Base-by-base conservation (phyloP, 2,329 filamentous ascomycete genomes). In the Fusarium neocosmosporiellum region DNA sequence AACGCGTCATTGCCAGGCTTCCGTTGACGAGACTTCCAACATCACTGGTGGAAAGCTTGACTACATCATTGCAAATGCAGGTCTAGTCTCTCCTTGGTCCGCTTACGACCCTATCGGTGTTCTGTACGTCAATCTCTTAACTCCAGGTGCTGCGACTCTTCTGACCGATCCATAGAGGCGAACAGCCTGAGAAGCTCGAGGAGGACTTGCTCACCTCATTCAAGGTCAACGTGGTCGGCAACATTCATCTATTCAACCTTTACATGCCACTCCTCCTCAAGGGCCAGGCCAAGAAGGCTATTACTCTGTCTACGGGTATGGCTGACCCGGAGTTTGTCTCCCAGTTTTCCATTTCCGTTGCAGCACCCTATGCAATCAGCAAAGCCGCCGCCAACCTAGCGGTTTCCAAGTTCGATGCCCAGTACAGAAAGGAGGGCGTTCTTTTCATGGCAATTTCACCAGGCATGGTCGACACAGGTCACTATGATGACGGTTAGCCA, bases 321-420 rank as follows among this genome's bases (percentile, higher is more conserved):
- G 86, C 84, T 0, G 88, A 90, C 66, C 20, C 81, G 0, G 84
- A 87, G 2, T 61, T 88, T 2, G 82, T 80, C 63, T 80, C 79
- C 14, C 63, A 84, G 0, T 77, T 73, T 20, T 80, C 81, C 0
- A 71, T 89, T 48, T 76, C 81, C 0, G 59, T 78, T 2, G 69
- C 72, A 1, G 68, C 80, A 0, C 75, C 84, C 0, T 91, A 91
- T 70, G 70, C 85, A 1, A 81, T 83, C 24, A 85, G 81, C 76
- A 89, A 90, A 76, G 88, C 84, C 0, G 89, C 86, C 0, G 20
- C 87, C 46, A 91, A 91, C 72, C 78, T 86, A 18, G 81, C 84
- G 2, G 79, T 88, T 1, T 86, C 86, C 69, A 91, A 91, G 78
- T 90, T 84, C 75, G 84, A 81, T 63, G 84, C 84, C 1, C 79